A percentile compares a stretch with the other conserved stretches of the same genome.
phyloP scores from a whole-genome alignment of 2,329 filamentous ascomycete species.

The Hypoxylon sp. region DNA sequence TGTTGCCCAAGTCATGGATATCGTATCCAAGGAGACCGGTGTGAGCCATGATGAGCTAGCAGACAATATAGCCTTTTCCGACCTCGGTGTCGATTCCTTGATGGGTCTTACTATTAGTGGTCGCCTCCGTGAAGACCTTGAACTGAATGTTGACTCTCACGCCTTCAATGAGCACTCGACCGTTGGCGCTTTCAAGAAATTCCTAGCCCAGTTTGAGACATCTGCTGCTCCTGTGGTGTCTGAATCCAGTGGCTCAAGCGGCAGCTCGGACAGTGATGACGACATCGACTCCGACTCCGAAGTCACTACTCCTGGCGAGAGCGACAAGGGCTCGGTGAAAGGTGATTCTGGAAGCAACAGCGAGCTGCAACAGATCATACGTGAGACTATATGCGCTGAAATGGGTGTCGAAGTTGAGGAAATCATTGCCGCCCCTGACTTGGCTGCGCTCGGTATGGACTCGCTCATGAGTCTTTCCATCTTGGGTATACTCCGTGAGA shows the following conservation, averaged over 20 bases:
- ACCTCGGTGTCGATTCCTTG: slow-evolving; percentile 69
- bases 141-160: slow-evolving; percentile 61
- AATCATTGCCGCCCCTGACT: slow-evolving; percentile 61
- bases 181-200: slow-evolving; percentile 61
- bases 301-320: slow-evolving; percentile 64
- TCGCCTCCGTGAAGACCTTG: slow-evolving; percentile 65
- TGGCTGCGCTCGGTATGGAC: slow-evolving; percentile 67
- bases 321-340: slow-evolving; percentile 53
- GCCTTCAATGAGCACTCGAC: slow-evolving; percentile 64
- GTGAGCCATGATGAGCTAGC: slow-evolving; percentile 63
- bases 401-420: slow-evolving; percentile 76
- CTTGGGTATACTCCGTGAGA: slow-evolving; percentile 62
- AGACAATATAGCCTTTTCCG: slow-evolving; percentile 64
- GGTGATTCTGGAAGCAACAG: slow-evolving; percentile 52
- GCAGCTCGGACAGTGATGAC: slow-evolving; percentile 53
- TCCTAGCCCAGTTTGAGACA: slow-evolving; percentile 50
- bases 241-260: slow-evolving; percentile 49
- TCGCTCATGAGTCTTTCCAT: slow-evolving; percentile 67
- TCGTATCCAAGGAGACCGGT: slow-evolving; percentile 65
- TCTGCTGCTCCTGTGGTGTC: slow-evolving; percentile 42
- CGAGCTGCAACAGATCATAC: slow-evolving; percentile 62
- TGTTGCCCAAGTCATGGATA: slow-evolving; percentile 57
- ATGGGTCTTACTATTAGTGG: slow-evolving; percentile 66
- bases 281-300: slow-evolving; percentile 58
- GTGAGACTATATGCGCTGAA: slow-evolving; percentile 73